phyloP scores from a whole-genome alignment of 148 eudicot species.

The Camellia sinensis region DNA sequence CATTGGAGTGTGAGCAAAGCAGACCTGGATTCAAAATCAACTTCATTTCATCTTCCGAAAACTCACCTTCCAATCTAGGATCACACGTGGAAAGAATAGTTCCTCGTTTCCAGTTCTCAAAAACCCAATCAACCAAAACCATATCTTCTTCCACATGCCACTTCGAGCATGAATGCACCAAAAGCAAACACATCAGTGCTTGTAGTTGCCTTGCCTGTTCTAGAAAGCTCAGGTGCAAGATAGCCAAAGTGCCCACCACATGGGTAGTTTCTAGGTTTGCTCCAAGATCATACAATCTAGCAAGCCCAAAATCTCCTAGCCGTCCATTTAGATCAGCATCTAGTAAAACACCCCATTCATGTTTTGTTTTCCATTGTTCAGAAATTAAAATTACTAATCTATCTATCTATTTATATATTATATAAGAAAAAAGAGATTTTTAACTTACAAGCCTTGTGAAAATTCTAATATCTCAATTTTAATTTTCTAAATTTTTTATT shows the following conservation, averaged over 20 bases:
- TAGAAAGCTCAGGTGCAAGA: slow-evolving; percentile 40
- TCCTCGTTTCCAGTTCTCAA: slow-evolving; percentile 30
- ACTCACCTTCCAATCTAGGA: slow-evolving; percentile 24
- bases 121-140: slow-evolving; percentile 29
- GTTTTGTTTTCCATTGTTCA: no score
- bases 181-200: slow-evolving; percentile 33
- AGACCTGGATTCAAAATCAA: slow-evolving; percentile 36
- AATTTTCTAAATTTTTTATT: no score
- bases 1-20: slow-evolving; percentile 31
- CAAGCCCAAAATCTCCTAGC: slow-evolving; percentile 45
- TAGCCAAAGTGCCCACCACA: slow-evolving; percentile 46
- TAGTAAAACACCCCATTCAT: background rate
- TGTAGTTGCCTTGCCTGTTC: slow-evolving; percentile 34
- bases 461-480: no score
- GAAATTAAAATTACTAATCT: no score
- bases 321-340: slow-evolving; percentile 32
- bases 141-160: background rate
- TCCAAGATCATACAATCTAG: slow-evolving; percentile 37
- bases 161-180: background rate
- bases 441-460: no score
- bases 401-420: no score
- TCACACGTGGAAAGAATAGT: slow-evolving; percentile 28
- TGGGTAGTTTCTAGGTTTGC: slow-evolving; percentile 30
- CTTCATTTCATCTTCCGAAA: slow-evolving; percentile 27
- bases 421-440: no score